Evolutionary conservation across 2,329 filamentous ascomycete genomes (phyloP), one percentile per base, ranked within the genome.

Genomic region (Fusarium xyrophilum): DNA sequence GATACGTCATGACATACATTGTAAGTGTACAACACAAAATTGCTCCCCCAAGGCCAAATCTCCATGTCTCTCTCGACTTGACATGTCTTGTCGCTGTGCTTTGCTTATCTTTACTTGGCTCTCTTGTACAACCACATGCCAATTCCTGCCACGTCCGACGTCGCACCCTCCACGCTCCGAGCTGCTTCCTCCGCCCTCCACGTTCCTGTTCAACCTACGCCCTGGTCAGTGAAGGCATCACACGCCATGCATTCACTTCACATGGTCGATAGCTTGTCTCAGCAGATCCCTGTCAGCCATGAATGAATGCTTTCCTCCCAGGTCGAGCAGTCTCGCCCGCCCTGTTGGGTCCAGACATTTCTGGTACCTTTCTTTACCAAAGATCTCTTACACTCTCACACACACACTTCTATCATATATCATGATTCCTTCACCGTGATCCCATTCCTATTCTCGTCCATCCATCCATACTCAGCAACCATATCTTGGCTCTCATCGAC

Each of bases 1-100:
- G 60, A 78, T 77, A 77, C 77, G 76, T 75, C 75, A 79, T 79
- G 78, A 78, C 78, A 74, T 79, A 79, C 72, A 79, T 79, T 76
- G 78, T 79, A 75, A 79, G 78, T 79, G 52, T 57, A 55, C 53
- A 61, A 50, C 53, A 60, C 55, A 69, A 68, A 63, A 43, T 53
- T 54, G 58, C 60, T 56, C 42, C 59, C 55, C 46, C 61, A 59
- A 65, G 23, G n/a, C 27, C 61, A 60, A 64, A 62, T 56, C 52
- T 68, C 67, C 54, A 51, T 59, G 50, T 53, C 58, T 51, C 43
- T 53, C 58, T 51, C 38, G 40, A 48, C 55, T 51, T 33, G 32
- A 36, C 28, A 38, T 61, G 47, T 57, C 58, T 25, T 42, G 39
- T 23, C 32, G 38, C 32, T 35, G 46, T 46, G 32, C 30, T 55